Evolutionary conservation across 2,329 filamentous ascomycete species (phyloP), one percentile per base, ranked within the genome.

Genomic region (Calonectria crousiana): DNA sequence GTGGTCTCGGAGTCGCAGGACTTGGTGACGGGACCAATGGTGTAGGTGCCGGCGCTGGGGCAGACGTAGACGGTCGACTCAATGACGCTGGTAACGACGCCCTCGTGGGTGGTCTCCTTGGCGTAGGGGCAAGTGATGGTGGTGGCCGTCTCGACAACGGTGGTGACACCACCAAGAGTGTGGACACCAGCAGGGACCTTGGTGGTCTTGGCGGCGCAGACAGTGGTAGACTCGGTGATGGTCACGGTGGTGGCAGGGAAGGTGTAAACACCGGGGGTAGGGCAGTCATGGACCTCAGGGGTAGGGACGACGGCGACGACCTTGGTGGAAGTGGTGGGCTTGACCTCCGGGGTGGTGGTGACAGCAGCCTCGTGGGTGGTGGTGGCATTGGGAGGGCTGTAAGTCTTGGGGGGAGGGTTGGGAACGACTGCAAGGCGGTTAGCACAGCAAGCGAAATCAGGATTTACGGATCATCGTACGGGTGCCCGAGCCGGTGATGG

Each of bases 31-130:
- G 93, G 92, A 78, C 89, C 92, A 79, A 95, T 92, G 83, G 92
- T 95, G 89, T 95, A 95, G 72, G 92, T 95, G 84, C 94, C 94
- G 81, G 93, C 88, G 65, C 88, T 88, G 75, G 93, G 93, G 92
- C 93, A 95, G 82, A 93, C 90, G 82, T 93, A 95, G 81, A 92
- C 92, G 81, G 93, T 95, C 80, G 88, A 91, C 85, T 90, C 87
- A 81, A 95, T 91, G 80, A 92, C 88, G 86, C 89, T 94, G 86
- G 92, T 94, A 72, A 90, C 90, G 66, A 91, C 90, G 76, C 85
- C 86, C 77, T 87, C 86, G 72, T 84, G 86, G 78, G 92, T 93
- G 79, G 89, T 88, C 79, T 91, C 89, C 74, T 92, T 92, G 78
- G 93, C 93, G 78, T 92, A 91, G 67, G 93, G 93, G 90, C 92